These are phyloP conservation scores for Sporothrix sp. DNA, from an alignment of 2,329 filamentous ascomycete species.

Conservation along the genomic window DNA sequence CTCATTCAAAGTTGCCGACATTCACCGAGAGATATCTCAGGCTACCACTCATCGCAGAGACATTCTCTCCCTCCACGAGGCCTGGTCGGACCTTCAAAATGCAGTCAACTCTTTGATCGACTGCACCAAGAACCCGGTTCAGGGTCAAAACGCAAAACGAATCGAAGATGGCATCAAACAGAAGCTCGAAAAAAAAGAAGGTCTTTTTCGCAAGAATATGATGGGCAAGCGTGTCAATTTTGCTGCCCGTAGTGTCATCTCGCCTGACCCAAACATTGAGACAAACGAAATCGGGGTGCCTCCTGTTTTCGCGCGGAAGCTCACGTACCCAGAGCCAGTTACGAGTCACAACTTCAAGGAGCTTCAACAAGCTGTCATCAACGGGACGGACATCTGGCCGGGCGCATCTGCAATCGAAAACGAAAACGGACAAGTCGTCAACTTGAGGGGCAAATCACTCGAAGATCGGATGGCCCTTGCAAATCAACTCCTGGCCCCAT, in stretches of 20 bases:
- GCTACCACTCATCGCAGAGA: constrained; percentile 39
- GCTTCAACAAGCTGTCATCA: constrained; percentile 90
- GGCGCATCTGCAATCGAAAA: constrained; percentile 92
- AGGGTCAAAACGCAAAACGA: constrained; percentile 64
- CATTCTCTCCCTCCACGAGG: constrained; percentile 68
- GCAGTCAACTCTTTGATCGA: constrained; percentile 89
- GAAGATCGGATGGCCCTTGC: constrained; percentile 85
- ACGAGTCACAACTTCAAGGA: constrained; percentile 96
- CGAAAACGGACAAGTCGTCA: constrained; percentile 85
- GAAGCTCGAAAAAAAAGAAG: constrained; percentile 96
- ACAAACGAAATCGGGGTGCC: constrained; percentile 98
- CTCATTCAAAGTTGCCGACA: constrained; percentile 63
- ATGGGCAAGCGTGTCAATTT: constrained; percentile 99
- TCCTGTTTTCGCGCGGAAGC: constrained; percentile 90
- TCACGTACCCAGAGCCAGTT: constrained; percentile 95
- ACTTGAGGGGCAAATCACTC: constrained; percentile 72
- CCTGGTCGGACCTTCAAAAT: constrained; percentile 78
- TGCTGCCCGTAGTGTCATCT: constrained; percentile 93
- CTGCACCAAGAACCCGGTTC: constrained; percentile 72
- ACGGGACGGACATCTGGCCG: constrained; percentile 87
- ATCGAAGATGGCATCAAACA: constrained; percentile 96
- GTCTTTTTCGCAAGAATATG: constrained; percentile 98
- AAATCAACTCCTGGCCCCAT: constrained; percentile 84
- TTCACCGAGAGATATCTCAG: constrained; percentile 57
- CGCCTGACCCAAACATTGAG: constrained; percentile 95